phyloP scores from a whole-genome alignment of 2,329 filamentous ascomycete genomes.

The Pseudogymnoascus sp. region DNA sequence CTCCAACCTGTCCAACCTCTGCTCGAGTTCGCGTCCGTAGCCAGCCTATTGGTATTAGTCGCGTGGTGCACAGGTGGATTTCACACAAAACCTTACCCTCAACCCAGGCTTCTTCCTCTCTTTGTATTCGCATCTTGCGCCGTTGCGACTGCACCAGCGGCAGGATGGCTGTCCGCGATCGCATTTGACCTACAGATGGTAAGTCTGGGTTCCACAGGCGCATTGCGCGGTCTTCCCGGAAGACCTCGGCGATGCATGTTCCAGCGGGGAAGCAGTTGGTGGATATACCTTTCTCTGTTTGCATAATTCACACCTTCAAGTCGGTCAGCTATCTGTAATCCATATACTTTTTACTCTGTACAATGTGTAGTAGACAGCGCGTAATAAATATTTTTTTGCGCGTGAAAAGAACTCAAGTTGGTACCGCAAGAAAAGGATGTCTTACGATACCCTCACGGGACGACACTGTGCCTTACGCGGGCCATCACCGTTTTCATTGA shows the following conservation, averaged over 20 bases:
- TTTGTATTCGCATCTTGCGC: constrained; percentile 57
- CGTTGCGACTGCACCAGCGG: constrained; percentile 59
- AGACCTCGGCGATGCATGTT: neutral
- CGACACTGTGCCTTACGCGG: constrained; percentile 40
- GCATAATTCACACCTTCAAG: constrained; percentile 62
- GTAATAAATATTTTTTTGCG: constrained; percentile 12
- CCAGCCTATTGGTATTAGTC: constrained; percentile 40
- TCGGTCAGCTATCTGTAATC: constrained; percentile 26
- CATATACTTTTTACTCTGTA: constrained; percentile 14
- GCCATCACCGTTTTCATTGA: constrained; percentile 23
- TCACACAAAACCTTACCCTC: constrained; percentile 13
- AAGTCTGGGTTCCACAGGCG: neutral
- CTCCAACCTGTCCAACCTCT: constrained; percentile 62
- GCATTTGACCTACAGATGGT: constrained; percentile 53
- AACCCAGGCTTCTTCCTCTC: constrained; percentile 61
- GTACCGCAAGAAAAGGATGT: constrained; percentile 19
- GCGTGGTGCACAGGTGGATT: neutral
- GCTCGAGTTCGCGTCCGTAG: constrained; percentile 66
- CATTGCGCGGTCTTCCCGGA: neutral
- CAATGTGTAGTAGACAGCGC: constrained; percentile 14
- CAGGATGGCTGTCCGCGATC: constrained; percentile 67
- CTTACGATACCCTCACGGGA: constrained; percentile 43
- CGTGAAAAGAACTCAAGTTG: constrained; percentile 18
- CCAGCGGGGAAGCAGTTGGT: neutral
- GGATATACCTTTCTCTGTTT: constrained; percentile 68